Percentiles rank a stretch among this genome's conserved stretches.
phyloP scores from a whole-genome alignment of 495 filamentous ascomycete genomes.

The Cercophora samala region DNA sequence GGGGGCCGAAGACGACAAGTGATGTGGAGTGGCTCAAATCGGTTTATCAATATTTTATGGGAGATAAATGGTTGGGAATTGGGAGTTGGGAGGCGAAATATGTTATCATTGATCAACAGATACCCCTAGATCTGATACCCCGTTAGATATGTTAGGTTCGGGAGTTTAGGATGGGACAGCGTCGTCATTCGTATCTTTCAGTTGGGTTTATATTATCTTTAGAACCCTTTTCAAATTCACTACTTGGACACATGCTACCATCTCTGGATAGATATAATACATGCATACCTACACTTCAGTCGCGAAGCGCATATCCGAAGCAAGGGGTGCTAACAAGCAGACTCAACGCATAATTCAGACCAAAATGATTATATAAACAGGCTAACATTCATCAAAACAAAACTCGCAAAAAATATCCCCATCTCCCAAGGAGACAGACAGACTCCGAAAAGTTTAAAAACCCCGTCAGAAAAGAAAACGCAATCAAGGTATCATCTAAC shows the following conservation, averaged over 20 bases:
- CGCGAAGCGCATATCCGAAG: background rate
- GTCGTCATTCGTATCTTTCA: too few species aligned
- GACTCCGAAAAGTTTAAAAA: background rate
- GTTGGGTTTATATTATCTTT: too few species aligned
- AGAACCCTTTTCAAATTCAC: too few species aligned
- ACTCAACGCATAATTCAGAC: background rate
- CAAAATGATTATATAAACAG: background rate
- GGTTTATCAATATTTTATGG: too few species aligned
- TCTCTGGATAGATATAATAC: too few species aligned
- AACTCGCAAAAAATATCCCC: background rate
- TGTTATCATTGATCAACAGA: background rate
- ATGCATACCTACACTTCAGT: too few species aligned
- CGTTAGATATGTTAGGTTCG: background rate
- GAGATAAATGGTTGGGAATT: too few species aligned
- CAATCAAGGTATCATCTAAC: constrained; percentile 1
- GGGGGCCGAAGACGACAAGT: too few species aligned
- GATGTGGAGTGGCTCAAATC: too few species aligned
- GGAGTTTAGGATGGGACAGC: background rate
- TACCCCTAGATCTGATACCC: background rate
- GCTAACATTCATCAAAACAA: background rate
- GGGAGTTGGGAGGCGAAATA: background rate
- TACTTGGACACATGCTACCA: too few species aligned
- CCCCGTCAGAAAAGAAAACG: background rate
- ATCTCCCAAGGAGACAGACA: background rate
- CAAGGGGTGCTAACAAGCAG: background rate